These are phyloP conservation scores for Monosporascus ibericus DNA, from an alignment of 2,329 filamentous ascomycete genomes.

Conservation along the genomic window DNA sequence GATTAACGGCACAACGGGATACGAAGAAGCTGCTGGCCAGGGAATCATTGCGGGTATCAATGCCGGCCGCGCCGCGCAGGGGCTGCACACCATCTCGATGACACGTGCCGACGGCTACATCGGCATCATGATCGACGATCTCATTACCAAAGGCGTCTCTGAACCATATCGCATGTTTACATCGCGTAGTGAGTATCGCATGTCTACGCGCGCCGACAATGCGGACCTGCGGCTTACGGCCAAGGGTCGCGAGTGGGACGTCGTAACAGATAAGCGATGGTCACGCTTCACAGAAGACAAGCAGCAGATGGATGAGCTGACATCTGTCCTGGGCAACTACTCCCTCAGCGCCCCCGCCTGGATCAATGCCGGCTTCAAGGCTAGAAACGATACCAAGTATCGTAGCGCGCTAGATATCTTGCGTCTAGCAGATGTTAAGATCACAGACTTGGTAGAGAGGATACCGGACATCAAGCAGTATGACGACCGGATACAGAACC, in stretches of 20 bases:
- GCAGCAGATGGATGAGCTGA: conserved; percentile 61
- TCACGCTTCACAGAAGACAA: conserved; percentile 57
- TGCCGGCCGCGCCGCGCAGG: conserved; percentile 72
- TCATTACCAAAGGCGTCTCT: conserved; percentile 92
- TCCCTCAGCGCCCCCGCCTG: conserved; percentile 58
- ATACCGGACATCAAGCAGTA: conserved; percentile 54
- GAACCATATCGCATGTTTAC: conserved; percentile 99
- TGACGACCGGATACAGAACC: conserved; percentile 51
- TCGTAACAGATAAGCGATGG: conserved; percentile 79
- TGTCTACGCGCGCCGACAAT: conserved; percentile 88
- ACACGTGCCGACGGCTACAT: conserved; percentile 89
- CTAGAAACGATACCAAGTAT: conserved; percentile 58
- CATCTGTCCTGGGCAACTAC: conserved; percentile 50
- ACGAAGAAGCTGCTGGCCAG: conserved; percentile 94
- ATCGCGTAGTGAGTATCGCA: conserved; percentile 87
- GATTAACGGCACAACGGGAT: conserved; percentile 97
- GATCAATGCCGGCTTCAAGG: conserved; percentile 62
- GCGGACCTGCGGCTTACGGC: conserved; percentile 81
- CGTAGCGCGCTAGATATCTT: conserved; percentile 77
- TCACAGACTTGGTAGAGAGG: conserved; percentile 50
- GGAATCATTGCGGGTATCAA: conserved; percentile 91
- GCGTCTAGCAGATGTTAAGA: conserved; percentile 54
- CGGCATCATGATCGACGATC: conserved; percentile 96
- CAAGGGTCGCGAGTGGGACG: conserved; percentile 68
- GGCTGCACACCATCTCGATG: conserved; percentile 59